Conservation (phyloP, 1,284 basidiomycete genomes). For the Boletus hoseneyae region DNA sequence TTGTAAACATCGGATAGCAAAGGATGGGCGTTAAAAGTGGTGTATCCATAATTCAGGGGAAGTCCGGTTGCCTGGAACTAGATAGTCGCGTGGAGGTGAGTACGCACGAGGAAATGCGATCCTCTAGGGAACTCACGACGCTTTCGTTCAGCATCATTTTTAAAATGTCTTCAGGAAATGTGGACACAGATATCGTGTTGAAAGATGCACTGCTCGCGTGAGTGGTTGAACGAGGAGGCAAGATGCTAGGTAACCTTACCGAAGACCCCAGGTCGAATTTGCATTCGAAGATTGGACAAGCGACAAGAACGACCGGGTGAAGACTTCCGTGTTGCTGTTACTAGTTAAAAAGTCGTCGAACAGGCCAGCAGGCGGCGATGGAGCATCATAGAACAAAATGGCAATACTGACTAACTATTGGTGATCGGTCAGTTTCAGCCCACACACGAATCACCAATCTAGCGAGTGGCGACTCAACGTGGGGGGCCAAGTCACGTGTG, state of each 20-base stretch:
- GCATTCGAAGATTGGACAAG: conserved; percentile 28
- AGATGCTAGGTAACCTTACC: conserved; percentile 13
- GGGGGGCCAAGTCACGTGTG: background rate
- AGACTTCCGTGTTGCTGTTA: conserved; percentile 27
- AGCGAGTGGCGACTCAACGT: background rate
- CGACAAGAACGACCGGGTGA: conserved; percentile 37
- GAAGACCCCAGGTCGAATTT: conserved; percentile 20
- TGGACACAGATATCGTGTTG: conserved; percentile 21
- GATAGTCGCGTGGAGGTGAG: background rate
- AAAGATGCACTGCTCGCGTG: conserved; percentile 19
- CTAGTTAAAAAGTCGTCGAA: conserved; percentile 41
- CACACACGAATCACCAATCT: no score
- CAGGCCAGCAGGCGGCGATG: conserved; percentile 39
- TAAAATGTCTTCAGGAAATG: conserved; percentile 20
- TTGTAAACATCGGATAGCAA: conserved; percentile 46
- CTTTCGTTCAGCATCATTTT: conserved; percentile 17
- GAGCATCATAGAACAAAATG: conserved; percentile 44
- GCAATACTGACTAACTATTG: conserved; percentile 13
- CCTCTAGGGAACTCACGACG: conserved; percentile 12
- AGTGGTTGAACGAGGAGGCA: background rate
- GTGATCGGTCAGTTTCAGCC: conserved; percentile 1
- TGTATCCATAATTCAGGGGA: conserved; percentile 23
- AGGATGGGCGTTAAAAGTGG: conserved; percentile 56
- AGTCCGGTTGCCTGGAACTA: conserved; percentile 20
- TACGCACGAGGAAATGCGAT: background rate